These are phyloP conservation scores for Straminergon stramineum DNA, from an alignment of 225 moss, liverwort and hornwort genomes.

Conservation along the genomic window DNA sequence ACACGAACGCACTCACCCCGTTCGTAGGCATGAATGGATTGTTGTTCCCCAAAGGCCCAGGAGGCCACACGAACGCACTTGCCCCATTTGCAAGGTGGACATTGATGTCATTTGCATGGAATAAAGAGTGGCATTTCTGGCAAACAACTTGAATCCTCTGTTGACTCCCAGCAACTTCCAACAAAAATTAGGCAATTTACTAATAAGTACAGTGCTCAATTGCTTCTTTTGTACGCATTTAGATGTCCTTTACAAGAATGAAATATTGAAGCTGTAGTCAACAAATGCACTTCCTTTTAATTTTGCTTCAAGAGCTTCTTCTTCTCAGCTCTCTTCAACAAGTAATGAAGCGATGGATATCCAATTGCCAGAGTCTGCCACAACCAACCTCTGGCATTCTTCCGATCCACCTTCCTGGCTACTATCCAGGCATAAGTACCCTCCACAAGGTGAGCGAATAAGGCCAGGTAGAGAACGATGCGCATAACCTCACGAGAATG, in stretches of 20 bases:
- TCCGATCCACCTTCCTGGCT: conserved; percentile 40
- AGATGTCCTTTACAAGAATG: background rate
- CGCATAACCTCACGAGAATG: conserved; percentile 19
- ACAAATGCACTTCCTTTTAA: background rate
- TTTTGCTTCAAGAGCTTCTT: background rate
- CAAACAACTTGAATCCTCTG: conserved; percentile 32
- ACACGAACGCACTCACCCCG: background rate
- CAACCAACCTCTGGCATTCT: conserved; percentile 39
- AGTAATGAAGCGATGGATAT: conserved; percentile 26
- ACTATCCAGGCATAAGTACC: conserved; percentile 31
- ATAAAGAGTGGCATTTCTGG: conserved; percentile 55
- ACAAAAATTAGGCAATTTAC: background rate
- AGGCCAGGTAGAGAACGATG: conserved; percentile 17
- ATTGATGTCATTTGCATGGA: conserved; percentile 50
- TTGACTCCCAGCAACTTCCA: background rate
- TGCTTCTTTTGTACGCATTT: background rate
- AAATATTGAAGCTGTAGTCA: background rate
- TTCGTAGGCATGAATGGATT: background rate
- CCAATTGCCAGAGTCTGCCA: conserved; percentile 39
- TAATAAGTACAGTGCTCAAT: background rate
- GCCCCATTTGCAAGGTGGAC: background rate
- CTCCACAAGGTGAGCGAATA: conserved; percentile 32
- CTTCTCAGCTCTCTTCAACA: conserved; percentile 27
- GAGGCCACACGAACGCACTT: conserved; percentile 1
- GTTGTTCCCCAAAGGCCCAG: background rate